Percentiles rank a stretch among this genome's conserved stretches.
Conservation (phyloP, 176 grass and related monocot genomes). For the Poa pratensis region DNA sequence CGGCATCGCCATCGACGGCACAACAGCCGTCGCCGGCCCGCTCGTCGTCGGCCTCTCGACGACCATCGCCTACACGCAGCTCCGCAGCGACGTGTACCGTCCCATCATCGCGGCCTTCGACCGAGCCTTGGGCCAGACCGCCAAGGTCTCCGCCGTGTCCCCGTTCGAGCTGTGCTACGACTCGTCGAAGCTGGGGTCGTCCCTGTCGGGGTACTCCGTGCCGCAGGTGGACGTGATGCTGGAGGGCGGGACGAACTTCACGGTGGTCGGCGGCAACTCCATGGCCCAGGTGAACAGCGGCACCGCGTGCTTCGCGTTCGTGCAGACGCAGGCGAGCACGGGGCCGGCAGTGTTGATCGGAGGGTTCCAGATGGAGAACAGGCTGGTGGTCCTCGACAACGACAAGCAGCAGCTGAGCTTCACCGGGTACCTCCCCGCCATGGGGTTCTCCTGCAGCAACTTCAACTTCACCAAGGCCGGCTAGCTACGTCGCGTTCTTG, state of each 20-base stretch:
- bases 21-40: not conserved
- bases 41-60: conserved; percentile 39
- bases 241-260: conserved; percentile 49
- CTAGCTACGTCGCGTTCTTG: not conserved
- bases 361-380: conserved; percentile 74
- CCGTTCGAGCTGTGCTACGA: conserved; percentile 68
- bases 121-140: conserved; percentile 9
- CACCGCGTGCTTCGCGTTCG: conserved; percentile 60
- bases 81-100: conserved; percentile 53
- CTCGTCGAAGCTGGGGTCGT: conserved; percentile 36
- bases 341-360: conserved; percentile 43
- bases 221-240: conserved; percentile 56
- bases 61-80: conserved; percentile 44
- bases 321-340: not conserved
- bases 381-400: conserved; percentile 58
- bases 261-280: conserved; percentile 54
- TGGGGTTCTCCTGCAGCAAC: conserved; percentile 10
- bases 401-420: conserved; percentile 45
- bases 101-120: conserved; percentile 45
- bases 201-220: conserved; percentile 55
- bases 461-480: conserved; percentile 42
- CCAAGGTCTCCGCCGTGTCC: conserved; percentile 13
- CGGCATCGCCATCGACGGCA: conserved; percentile 41
- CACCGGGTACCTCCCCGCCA: conserved; percentile 12
- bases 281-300: conserved; percentile 44